Conservation (phyloP, 2,329 filamentous ascomycete species). For the Arthrobotrys musiformis region DNA sequence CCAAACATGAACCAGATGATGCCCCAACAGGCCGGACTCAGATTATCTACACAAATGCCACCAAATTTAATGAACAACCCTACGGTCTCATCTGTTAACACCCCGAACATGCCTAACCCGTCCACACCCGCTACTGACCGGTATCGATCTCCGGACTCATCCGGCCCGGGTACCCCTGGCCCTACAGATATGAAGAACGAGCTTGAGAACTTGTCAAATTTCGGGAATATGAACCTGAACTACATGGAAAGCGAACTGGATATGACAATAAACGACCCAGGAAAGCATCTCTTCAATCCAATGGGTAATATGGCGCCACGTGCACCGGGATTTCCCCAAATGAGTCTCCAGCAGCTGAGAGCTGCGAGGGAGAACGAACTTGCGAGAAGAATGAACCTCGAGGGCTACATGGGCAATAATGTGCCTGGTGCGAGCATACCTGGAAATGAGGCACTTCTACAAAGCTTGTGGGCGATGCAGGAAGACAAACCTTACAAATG, state of each 20-base stretch:
- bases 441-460: constrained; percentile 61
- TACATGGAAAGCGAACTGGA: constrained; percentile 70
- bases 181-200: constrained; percentile 76
- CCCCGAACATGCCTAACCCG: constrained; percentile 78
- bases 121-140: constrained; percentile 65
- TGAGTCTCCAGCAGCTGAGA: constrained; percentile 73
- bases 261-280: constrained; percentile 63
- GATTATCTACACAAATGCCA: constrained; percentile 67
- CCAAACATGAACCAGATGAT: constrained; percentile 67
- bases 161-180: constrained; percentile 73
- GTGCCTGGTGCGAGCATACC: constrained; percentile 58
- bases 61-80: constrained; percentile 69
- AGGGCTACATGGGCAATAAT: constrained; percentile 60
- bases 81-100: constrained; percentile 87
- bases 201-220: constrained; percentile 72
- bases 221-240: constrained; percentile 67
- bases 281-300: constrained; percentile 60
- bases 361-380: constrained; percentile 56
- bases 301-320: constrained; percentile 48
- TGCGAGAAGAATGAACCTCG: constrained; percentile 61
- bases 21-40: constrained; percentile 69
- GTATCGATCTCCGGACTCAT: constrained; percentile 71
- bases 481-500: constrained; percentile 98
- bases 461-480: constrained; percentile 70
- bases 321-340: constrained; percentile 64